A percentile compares a stretch with the other conserved stretches of the same genome.
Evolutionary conservation across 768 basidiomycete species (phyloP).

Genomic region (Podaxis carcinomalis): DNA sequence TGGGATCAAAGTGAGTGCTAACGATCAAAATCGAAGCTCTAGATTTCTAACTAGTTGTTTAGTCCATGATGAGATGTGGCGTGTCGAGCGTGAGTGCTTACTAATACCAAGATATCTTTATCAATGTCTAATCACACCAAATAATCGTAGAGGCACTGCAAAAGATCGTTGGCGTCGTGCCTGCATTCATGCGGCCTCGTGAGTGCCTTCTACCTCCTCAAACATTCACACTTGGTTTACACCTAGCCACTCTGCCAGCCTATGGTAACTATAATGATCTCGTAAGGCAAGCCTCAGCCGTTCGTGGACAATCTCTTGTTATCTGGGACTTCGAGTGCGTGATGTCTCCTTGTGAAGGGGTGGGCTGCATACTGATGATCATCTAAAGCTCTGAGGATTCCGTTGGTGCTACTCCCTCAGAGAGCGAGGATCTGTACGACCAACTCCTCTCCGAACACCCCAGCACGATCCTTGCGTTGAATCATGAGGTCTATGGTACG

Average conservation of each 20-base stretch:
- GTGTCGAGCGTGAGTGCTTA: slow-evolving; percentile 33
- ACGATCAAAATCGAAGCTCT: no score
- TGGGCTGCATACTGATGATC: background rate
- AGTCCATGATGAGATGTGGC: slow-evolving; percentile 45
- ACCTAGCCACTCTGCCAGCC: slow-evolving; percentile 18
- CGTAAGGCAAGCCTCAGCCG: slow-evolving; percentile 32
- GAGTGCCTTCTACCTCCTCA: slow-evolving; percentile 6
- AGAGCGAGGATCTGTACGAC: slow-evolving; percentile 30
- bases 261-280: slow-evolving; percentile 45
- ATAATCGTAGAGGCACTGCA: slow-evolving; percentile 31
- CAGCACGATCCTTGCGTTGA: slow-evolving; percentile 33
- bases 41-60: background rate
- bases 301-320: slow-evolving; percentile 32
- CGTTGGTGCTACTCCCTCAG: slow-evolving; percentile 25
- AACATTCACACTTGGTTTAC: background rate
- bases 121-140: background rate
- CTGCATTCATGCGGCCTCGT: slow-evolving; percentile 48
- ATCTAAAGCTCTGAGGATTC: slow-evolving; percentile 34
- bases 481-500: slow-evolving; percentile 37
- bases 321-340: slow-evolving; percentile 37
- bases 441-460: slow-evolving; percentile 24
- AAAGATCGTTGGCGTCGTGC: slow-evolving; percentile 37
- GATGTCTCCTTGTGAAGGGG: background rate
- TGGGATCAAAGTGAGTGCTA: slow-evolving; percentile 34
- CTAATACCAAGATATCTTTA: background rate